These are phyloP conservation scores for Termitomyces sp. DNA, from an alignment of 768 basidiomycete genomes.

Conservation along the genomic window DNA sequence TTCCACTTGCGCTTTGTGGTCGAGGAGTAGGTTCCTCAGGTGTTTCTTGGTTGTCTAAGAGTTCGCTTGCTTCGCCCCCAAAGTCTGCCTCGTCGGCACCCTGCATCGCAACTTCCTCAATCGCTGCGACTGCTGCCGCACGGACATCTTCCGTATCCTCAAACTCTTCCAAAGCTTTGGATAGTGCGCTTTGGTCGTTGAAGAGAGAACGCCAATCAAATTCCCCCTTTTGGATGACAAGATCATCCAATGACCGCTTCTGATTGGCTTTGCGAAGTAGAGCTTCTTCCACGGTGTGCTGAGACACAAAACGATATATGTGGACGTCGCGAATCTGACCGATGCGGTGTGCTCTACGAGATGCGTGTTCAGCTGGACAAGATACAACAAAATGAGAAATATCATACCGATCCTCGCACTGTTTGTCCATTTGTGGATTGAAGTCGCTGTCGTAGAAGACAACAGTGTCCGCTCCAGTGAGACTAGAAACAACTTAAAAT, in stretches of 20 bases:
- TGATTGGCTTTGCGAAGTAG: conserved; percentile 98
- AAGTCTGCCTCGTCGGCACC: conserved; percentile 84
- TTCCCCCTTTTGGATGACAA: conserved; percentile 91
- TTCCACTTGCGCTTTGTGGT: conserved; percentile 22
- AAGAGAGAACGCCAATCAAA: conserved; percentile 93
- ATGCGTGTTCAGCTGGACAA: background rate
- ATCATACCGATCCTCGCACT: conserved; percentile 88
- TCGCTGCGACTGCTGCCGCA: conserved; percentile 74
- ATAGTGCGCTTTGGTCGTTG: conserved; percentile 59
- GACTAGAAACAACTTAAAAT: conserved; percentile 34
- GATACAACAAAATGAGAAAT: background rate
- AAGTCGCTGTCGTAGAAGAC: conserved; percentile 98
- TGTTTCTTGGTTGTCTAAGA: conserved; percentile 8
- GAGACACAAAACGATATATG: conserved; percentile 91
- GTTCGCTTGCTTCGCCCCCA: conserved; percentile 38
- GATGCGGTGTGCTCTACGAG: conserved; percentile 86
- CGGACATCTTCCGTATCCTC: conserved; percentile 87
- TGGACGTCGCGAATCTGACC: conserved; percentile 96
- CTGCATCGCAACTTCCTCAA: conserved; percentile 66
- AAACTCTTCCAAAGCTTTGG: conserved; percentile 75
- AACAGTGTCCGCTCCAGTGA: conserved; percentile 91
- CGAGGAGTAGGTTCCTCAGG: conserved; percentile 5
- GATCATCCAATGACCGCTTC: conserved; percentile 84
- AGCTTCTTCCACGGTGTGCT: conserved; percentile 91
- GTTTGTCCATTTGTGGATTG: conserved; percentile 96